Percentiles rank a stretch among this genome's conserved stretches.
These are phyloP conservation scores for Phylloporus arenicola DNA, from an alignment of 768 basidiomycete species.

Conservation along the genomic window DNA sequence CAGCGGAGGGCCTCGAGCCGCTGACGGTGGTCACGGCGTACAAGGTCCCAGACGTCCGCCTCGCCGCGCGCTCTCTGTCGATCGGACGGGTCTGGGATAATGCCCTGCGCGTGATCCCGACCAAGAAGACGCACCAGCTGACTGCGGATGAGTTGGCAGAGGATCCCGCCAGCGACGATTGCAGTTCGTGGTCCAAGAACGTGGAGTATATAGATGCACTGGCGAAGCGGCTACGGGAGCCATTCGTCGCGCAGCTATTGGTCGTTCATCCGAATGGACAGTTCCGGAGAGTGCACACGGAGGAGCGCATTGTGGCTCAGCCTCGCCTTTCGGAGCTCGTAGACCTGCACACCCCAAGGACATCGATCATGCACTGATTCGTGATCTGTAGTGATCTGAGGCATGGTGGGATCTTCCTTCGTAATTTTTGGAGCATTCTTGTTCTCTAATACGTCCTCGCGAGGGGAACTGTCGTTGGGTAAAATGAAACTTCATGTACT, in stretches of 20 bases:
- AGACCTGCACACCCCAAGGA: constrained; percentile 17
- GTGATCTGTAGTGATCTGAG: background rate
- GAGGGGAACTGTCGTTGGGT: background rate
- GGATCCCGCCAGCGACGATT: constrained; percentile 2
- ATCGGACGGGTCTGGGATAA: constrained; percentile 25
- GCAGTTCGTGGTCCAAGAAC: constrained; percentile 15
- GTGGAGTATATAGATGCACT: constrained; percentile 5
- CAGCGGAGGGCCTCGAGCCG: constrained; percentile 16
- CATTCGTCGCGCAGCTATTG: constrained; percentile 22
- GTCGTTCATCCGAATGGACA: constrained; percentile 18
- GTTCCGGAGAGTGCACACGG: constrained; percentile 18
- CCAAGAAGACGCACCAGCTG: background rate
- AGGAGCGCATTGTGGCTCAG: constrained; percentile 20
- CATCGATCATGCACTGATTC: constrained; percentile 17
- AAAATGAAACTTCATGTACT: background rate
- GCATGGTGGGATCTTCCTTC: background rate
- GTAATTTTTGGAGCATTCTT: background rate
- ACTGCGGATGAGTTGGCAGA: background rate
- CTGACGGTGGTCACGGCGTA: constrained; percentile 12
- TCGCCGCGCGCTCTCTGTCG: constrained; percentile 7
- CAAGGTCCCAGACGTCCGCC: constrained; percentile 3
- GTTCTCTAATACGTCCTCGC: background rate
- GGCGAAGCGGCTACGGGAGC: constrained; percentile 15
- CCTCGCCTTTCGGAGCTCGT: constrained; percentile 11
- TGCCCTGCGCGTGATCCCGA: constrained; percentile 8